These are phyloP conservation scores for Aspergillus candidus DNA, from an alignment of 2,329 filamentous ascomycete species.

Conservation along the genomic window DNA sequence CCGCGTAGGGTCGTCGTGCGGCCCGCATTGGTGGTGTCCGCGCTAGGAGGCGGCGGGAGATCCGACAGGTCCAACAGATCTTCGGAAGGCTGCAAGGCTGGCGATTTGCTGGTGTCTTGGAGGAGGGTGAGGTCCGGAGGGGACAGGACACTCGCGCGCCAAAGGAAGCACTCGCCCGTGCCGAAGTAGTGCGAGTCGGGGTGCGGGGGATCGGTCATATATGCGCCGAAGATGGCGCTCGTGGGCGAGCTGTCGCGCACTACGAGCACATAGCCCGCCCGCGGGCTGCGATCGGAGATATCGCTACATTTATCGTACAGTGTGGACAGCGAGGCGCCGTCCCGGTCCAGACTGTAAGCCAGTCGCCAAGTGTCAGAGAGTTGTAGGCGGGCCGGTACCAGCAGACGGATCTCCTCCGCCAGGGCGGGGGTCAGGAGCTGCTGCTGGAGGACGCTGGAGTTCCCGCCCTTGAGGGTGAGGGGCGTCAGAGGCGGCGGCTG, in stretches of 20 bases:
- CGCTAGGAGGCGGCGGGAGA: constrained; percentile 64
- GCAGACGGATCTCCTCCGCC: constrained; percentile 86
- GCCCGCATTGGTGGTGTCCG: constrained; percentile 55
- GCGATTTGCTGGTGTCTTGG: constrained; percentile 1
- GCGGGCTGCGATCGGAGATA: constrained; percentile 56
- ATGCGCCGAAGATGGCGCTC: constrained; percentile 72
- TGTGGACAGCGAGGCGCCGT: constrained; percentile 81
- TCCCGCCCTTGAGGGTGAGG: constrained; percentile 57
- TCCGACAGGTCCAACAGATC: constrained; percentile 46
- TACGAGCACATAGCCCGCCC: constrained; percentile 85
- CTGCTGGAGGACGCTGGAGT: constrained; percentile 47
- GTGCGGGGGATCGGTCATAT: constrained; percentile 82
- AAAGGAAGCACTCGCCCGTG: constrained; percentile 92
- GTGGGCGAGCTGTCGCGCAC: constrained; percentile 60
- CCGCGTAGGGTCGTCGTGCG: constrained; percentile 55
- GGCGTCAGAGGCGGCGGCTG: constrained; percentile 85
- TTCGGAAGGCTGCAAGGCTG: constrained; percentile 20
- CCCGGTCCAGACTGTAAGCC: constrained; percentile 82
- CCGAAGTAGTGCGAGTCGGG: constrained; percentile 83
- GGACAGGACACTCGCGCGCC: constrained; percentile 65
- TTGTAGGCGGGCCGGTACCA: constrained; percentile 80
- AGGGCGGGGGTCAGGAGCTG: constrained; percentile 63
- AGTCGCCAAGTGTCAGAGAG: constrained; percentile 82
- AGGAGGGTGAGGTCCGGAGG: constrained; percentile 15
- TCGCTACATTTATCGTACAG: constrained; percentile 73